These are phyloP conservation scores for Pleodorina starrii DNA, from an alignment of 139 green algal species.

Conservation along the genomic window DNA sequence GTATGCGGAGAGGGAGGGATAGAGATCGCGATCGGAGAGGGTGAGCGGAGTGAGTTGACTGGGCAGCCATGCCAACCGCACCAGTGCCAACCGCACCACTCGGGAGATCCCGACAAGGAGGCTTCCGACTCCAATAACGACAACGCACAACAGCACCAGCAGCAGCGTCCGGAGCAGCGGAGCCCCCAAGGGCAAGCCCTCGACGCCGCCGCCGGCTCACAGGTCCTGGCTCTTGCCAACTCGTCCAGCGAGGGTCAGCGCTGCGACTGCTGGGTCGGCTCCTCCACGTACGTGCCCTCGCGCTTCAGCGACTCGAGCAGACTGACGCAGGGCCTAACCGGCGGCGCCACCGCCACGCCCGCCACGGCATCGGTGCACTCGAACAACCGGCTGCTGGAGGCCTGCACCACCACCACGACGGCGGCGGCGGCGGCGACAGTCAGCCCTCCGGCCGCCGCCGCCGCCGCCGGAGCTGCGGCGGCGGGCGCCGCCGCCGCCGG, in stretches of 20 bases:
- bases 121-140: too few relatives aligned
- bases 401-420: neutral
- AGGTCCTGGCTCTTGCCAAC: neutral
- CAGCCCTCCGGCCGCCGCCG: neutral
- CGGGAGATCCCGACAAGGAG: too few relatives aligned
- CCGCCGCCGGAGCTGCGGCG: neutral
- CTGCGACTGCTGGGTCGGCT: neutral
- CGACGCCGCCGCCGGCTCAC: neutral
- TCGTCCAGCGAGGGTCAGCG: neutral
- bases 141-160: neutral
- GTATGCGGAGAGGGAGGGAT: too few relatives aligned
- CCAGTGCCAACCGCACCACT: too few relatives aligned
- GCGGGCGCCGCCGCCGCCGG: neutral
- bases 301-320: slow-evolving; percentile 12
- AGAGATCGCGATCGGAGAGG: too few relatives aligned
- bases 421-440: neutral
- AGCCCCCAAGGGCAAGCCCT: neutral
- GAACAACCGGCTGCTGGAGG: neutral
- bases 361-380: neutral
- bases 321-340: neutral
- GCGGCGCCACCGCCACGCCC: neutral
- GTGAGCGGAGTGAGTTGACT: too few relatives aligned
- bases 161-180: too few relatives aligned
- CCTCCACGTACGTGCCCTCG: neutral
- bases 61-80: too few relatives aligned